Evolutionary conservation across 106 monocot genomes (phyloP), one percentile per base, ranked within the genome.

Genomic region (Gastrodia elata): DNA sequence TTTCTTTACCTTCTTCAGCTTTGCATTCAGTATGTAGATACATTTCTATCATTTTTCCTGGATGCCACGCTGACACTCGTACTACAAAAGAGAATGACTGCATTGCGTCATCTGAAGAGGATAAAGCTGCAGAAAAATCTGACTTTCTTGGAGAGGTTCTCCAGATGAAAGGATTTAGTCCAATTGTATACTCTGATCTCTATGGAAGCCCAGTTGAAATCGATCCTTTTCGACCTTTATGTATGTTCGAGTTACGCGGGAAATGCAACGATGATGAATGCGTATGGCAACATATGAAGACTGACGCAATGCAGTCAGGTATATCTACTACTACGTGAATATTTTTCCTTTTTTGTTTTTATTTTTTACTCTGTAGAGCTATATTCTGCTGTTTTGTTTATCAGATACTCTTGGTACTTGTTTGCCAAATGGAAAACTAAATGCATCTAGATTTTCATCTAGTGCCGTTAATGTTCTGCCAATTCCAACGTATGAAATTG

Each of bases 261-360:
- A 98, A 80, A 82, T 98, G 97, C 59, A 93, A 98, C 69, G 82
- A 98, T 78, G 91, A 91, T 64, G 87, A 91, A 80, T 98, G 97
- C 41, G 61, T 44, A 35, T 91, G 86, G 90, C 93, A 98, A 71
- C 97, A 98, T 77, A 34, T 80, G 27, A 83, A 77, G 61, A 26
- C 41, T 16, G 65, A 48, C 44, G 55, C 35, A 16, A 38, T 64
- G 34, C 32, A 56, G 70, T 80, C 64, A 73, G 82, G 76, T 89
- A 36, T 39, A 38, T 38, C 70, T 74, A 8, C 30, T 70, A 41
- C 48, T 46, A 20, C 20, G 61, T 70, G 14, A 7, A 56, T n/a
- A n/a, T n/a, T n/a, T n/a, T n/a, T n/a, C n/a, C n/a, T n/a, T 3
- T 52, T 37, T 71, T 69, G 11, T 36, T 33, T 74, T 48, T 0